A percentile compares a stretch with the other conserved stretches of the same genome.
These are phyloP conservation scores for Ophiostoma australiae DNA, from an alignment of 2,329 filamentous ascomycete genomes.

Conservation along the genomic window DNA sequence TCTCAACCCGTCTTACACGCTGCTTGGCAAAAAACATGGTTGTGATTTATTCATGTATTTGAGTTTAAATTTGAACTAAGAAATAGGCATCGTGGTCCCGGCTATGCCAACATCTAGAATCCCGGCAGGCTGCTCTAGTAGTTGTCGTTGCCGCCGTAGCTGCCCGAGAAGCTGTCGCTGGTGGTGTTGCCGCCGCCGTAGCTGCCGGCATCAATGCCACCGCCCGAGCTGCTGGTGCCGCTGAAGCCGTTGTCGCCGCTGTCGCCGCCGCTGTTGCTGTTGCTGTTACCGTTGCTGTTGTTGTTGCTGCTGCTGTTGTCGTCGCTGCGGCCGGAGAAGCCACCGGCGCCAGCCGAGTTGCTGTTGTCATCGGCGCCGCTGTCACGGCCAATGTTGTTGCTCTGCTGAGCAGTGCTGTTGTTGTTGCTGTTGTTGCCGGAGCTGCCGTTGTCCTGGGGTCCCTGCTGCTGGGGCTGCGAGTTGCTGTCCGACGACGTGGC, in stretches of 20 bases:
- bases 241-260: slow-evolving; percentile 13
- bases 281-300: slow-evolving; percentile 1
- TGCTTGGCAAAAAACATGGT: neutral
- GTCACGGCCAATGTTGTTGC: slow-evolving; percentile 6
- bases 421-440: slow-evolving; percentile 11
- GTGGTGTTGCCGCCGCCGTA: slow-evolving; percentile 13
- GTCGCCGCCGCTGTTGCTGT: slow-evolving; percentile 8
- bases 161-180: slow-evolving; percentile 14
- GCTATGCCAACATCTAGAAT: neutral
- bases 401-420: neutral
- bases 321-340: neutral
- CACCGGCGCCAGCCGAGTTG: neutral
- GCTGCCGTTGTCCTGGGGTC: neutral
- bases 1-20: neutral
- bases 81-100: slow-evolving; percentile 7
- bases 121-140: neutral
- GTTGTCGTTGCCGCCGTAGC: slow-evolving; percentile 16
- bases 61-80: neutral
- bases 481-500: neutral
- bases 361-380: slow-evolving; percentile 11
- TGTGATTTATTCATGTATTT: neutral
- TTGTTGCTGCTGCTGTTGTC: slow-evolving; percentile 13
- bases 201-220: slow-evolving; percentile 16
- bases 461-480: slow-evolving; percentile 11
- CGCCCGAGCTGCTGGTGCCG: slow-evolving; percentile 6